Base-by-base conservation (phyloP, 768 basidiomycete species). In the Pilatotrama ljubarskyi region DNA sequence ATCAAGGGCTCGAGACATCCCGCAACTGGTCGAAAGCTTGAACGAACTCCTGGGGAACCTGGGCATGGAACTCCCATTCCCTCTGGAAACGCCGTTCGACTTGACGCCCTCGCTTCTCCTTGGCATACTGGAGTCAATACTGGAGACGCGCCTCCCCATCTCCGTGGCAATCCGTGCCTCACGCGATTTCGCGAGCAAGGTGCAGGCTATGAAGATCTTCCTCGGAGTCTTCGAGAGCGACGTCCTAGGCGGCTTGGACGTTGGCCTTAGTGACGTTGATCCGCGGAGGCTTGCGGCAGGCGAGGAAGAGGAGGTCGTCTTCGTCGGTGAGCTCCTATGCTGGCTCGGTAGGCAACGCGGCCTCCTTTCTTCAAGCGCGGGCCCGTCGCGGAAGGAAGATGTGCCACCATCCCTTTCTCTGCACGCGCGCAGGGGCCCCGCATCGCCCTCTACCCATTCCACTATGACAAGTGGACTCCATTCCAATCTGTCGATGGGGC, bases 21-120 rank as follows among this genome's bases (percentile, higher is more conserved):
- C 48, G 13, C 48, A 52, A 7, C 56, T 69, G 13, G 62, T 66
- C 14, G 55, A 58, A 7, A 56, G 51, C 40, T 57, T 77, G 38
- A 77, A 77, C 63, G 52, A 56, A 5, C 71, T 77, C 37, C 64
- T 77, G 26, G 40, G 51, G 14, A 63, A 51, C 1, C 66, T 77
- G 36, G 35, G n/a, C 51, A 63, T 58, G 37, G 42, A 54, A 13
- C 68, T 77, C n/a, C 72, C 75, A 13, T 65, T 76, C 43, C 54
- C 59, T 9, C 64, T 78, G 8, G 72, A 76, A 11, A 64, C 72
- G 3, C 74, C 76, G 1, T 64, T 66, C 26, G 87, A 92, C 65
- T 80, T 93, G 10, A 89, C 87, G 0, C 90, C 90, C 0, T 83
- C 85, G 0, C 78, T 92, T 8, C 79, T 92, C 22, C 79, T 92